Base-by-base conservation (phyloP, 2,329 filamentous ascomycete genomes). In the Lachnellula willkommii region DNA sequence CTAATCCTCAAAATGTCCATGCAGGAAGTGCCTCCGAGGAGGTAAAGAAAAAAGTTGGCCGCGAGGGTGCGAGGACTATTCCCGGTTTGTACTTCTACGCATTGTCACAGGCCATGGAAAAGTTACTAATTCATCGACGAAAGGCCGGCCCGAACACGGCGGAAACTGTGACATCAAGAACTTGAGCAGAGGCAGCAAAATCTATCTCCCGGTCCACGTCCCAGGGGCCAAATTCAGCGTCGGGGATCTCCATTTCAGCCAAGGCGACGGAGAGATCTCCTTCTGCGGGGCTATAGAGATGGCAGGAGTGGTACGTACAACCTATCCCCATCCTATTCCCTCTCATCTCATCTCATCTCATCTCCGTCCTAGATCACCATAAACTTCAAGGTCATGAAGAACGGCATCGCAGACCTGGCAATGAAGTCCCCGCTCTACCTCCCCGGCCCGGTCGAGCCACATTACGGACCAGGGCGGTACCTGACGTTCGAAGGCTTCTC, bases 161-260 rank as follows among this genome's bases (percentile, higher is more conserved):
- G 92, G 91, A 0, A 95, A 95, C 66, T 94, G 90, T 68, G 90
- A 96, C 63, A 94, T 95, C 71, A 95, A 95, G 75, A 94, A 94
- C 65, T 77, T 95, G 32, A 87, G 82, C 1, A 77, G 89, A 6
- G 90, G 89, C 2, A 86, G 80, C 56, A 93, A 92, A 68, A 88
- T 95, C 0, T 96, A 91, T 69, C 79, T 96, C 0, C 92, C 92
- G 0, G 87, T 96, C 0, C 91, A 95, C 66, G 89, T 96, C 4
- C 73, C 79, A 0, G 92, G 92, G 0, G 92, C 91, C 46, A 95
- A 95, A 68, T 96, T 96, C 72, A 88, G 83, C 45, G 92, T 96
- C 0, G 92, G 92, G 12, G 92, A 96, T 69, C 73, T 95, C 37
- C 90, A 95, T 72, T 95, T 94, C 72, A 86, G 83, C 4, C 88